Conservation (phyloP, 805 yeast genomes). For the Metschnikowia dekortorum region DNA sequence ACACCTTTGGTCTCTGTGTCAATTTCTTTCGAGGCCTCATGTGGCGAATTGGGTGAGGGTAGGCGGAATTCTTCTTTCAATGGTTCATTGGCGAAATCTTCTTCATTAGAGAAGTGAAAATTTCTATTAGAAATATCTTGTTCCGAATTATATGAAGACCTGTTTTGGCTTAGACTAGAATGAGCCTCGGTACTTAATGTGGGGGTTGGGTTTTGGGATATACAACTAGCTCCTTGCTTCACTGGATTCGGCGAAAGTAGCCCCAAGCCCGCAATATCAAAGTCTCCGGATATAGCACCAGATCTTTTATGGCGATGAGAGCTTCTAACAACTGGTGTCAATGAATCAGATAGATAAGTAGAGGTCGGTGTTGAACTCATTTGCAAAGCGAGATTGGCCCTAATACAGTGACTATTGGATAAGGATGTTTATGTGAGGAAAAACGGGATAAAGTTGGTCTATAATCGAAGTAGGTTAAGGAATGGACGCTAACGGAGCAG, state of each 20-base stretch:
- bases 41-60: conserved; percentile 17
- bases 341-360: conserved; percentile 5
- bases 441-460: neutral
- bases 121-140: conserved; percentile 21
- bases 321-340: conserved; percentile 2
- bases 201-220: conserved; percentile 4
- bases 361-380: conserved; percentile 3
- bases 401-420: neutral
- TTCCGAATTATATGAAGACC: conserved; percentile 6
- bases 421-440: neutral
- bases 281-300: conserved; percentile 85
- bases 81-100: conserved; percentile 28
- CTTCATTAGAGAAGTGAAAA: conserved; percentile 32
- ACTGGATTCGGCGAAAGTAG: conserved; percentile 27
- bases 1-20: neutral
- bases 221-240: conserved; percentile 2
- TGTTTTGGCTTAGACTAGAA: conserved; percentile 10
- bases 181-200: conserved; percentile 1
- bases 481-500: conserved; percentile 2
- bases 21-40: conserved; percentile 3
- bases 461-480: neutral
- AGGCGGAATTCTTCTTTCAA: conserved; percentile 23
- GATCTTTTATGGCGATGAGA: conserved; percentile 77
- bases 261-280: conserved; percentile 47
- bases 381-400: neutral